Evolutionary conservation across 495 filamentous ascomycete genomes (phyloP).

Genomic region (Rhizodiscina lignyota): DNA sequence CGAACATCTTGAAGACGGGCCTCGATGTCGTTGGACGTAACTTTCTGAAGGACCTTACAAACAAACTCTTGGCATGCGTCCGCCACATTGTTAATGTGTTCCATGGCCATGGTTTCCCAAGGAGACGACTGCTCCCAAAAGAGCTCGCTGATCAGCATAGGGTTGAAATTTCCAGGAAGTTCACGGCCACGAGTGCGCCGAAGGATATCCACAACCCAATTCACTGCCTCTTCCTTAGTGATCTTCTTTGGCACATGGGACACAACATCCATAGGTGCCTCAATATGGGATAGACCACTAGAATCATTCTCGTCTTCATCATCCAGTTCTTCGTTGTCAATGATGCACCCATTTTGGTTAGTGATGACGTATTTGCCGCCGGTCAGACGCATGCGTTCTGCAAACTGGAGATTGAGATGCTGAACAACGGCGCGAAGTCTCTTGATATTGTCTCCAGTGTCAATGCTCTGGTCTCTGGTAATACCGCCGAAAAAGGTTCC

Average conservation of each 20-base stretch:
- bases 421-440: slow-evolving; percentile 17
- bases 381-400: slow-evolving; percentile 5
- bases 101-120: slow-evolving; percentile 7
- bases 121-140: slow-evolving; percentile 13
- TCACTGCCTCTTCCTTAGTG: slow-evolving; percentile 4
- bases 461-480: slow-evolving; percentile 5
- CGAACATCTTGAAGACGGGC: slow-evolving; percentile 2
- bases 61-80: slow-evolving; percentile 11
- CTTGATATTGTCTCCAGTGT: slow-evolving; percentile 6
- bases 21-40: slow-evolving; percentile 6
- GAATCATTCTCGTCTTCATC: neutral
- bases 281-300: too few relatives aligned
- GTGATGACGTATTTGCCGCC: slow-evolving; percentile 12
- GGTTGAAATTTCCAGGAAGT: slow-evolving; percentile 14
- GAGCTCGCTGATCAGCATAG: slow-evolving; percentile 10
- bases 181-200: slow-evolving; percentile 10
- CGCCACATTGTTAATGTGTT: slow-evolving; percentile 13
- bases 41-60: slow-evolving; percentile 4
- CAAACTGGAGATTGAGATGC: slow-evolving; percentile 14
- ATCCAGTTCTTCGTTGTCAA: neutral
- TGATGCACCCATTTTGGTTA: neutral
- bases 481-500: slow-evolving; percentile 6
- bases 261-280: too few relatives aligned
- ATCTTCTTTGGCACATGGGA: slow-evolving; percentile 2
- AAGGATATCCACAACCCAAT: slow-evolving; percentile 9